Conservation (phyloP, 257 asterid genomes). For the Solanum virginianum region DNA sequence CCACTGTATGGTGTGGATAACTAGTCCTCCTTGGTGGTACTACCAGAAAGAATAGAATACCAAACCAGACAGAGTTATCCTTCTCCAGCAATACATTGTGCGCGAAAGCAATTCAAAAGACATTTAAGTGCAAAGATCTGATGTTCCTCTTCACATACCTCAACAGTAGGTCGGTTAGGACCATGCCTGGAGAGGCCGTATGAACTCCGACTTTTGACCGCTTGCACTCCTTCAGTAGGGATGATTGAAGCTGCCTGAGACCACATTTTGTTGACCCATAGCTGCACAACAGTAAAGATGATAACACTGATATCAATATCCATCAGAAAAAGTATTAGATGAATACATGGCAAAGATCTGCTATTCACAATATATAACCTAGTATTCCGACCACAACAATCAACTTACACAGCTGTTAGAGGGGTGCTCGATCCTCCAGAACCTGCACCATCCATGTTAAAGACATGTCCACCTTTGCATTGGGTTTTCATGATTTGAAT, state of each 20-base stretch:
- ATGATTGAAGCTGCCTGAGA: slow-evolving; percentile 92
- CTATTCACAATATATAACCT: background rate
- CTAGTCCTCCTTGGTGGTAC: background rate
- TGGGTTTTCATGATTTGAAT: slow-evolving; percentile 54
- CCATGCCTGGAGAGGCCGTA: slow-evolving; percentile 99
- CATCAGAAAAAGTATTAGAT: background rate
- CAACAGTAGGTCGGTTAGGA: slow-evolving; percentile 76
- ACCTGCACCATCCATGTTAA: slow-evolving; percentile 99
- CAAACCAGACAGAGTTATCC: background rate
- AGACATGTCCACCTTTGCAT: slow-evolving; percentile 72
- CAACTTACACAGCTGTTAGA: slow-evolving; percentile 86
- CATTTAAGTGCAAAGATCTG: background rate
- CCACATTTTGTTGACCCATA: slow-evolving; percentile 98
- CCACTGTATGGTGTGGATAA: background rate
- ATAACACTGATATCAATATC: background rate
- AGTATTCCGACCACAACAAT: background rate
- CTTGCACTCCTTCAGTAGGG: slow-evolving; percentile 75
- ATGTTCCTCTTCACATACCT: slow-evolving; percentile 31
- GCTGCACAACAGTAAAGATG: slow-evolving; percentile 20
- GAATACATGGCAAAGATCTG: background rate
- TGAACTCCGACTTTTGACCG: slow-evolving; percentile 82
- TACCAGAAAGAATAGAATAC: background rate
- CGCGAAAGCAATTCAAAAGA: background rate
- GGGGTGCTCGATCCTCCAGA: slow-evolving; percentile 99
- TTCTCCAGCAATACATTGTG: background rate